Evolutionary conservation across 305 asterid species (phyloP).

Genomic region (Fraxinus ornus): DNA sequence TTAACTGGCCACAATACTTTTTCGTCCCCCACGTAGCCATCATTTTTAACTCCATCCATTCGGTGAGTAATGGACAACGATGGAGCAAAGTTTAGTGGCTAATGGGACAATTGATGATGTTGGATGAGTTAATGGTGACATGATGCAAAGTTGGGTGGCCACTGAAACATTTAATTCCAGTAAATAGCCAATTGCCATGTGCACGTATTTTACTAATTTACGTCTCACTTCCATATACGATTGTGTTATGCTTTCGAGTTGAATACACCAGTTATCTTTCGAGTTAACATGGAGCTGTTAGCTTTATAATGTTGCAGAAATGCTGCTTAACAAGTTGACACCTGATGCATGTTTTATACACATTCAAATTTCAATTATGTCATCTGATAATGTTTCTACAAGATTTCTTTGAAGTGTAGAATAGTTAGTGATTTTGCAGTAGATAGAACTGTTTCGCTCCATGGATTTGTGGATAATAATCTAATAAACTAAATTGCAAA

Average conservation of each 20-base stretch:
- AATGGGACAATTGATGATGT: too few species aligned
- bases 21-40: too few species aligned
- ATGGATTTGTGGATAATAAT: neutral
- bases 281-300: neutral
- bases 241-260: neutral
- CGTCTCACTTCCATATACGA: neutral
- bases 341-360: neutral
- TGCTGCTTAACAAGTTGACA: neutral
- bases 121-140: too few species aligned
- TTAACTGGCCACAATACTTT: too few species aligned
- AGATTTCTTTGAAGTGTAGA: neutral
- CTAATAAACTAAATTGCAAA: too few species aligned
- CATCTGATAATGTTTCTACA: neutral
- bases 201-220: neutral
- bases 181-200: neutral
- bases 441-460: neutral
- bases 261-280: neutral
- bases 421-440: too few species aligned
- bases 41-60: too few species aligned
- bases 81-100: too few species aligned
- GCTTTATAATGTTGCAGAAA: neutral
- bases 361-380: neutral
- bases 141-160: too few species aligned
- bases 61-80: too few species aligned
- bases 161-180: neutral